Base-by-base conservation (phyloP, 2,329 filamentous ascomycete species). In the Aureobasidium sp. region DNA sequence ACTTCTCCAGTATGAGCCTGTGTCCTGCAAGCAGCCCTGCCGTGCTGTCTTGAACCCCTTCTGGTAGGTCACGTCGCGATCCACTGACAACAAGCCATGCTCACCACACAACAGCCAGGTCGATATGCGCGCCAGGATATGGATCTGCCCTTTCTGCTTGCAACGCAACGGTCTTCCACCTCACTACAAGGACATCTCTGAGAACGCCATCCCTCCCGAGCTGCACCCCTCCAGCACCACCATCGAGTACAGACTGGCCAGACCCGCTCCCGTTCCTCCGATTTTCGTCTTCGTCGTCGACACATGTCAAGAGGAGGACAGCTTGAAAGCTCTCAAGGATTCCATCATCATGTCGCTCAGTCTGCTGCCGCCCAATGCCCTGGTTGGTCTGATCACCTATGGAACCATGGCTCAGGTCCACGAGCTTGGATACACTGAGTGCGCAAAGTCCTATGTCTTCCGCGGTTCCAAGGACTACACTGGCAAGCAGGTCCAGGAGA, bases 401-500 rank as follows among this genome's bases (percentile, higher is more conserved):
- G 94, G 94, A 65, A 97, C 94, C 47, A 97, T 96, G 91, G 86
- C 91, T 36, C 92, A 97, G 84, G 91, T 99, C 20, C 94, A 99
- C 74, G 94, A 99, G 77, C 90, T 99, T 68, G 94, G 94, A 61
- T 99, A 99, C 73, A 92, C 90, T 61, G 94, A 97, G 77, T 99
- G 94, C 76, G 91, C 94, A 67, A 99, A 97, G 78, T 97, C 93
- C 6, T 99, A 97, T 71, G 94, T 99, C 46, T 99, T 99, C 82
- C 86, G 93, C 62, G 94, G 94, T 43, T 97, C 87, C 81, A 99
- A 97, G 80, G 94, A 99, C 71, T 99, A 99, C 75, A 84, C 87
- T n/a, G 90, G 92, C 60, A 97, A 97, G 79, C 92, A 97, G 74
- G 92, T 99, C n/a, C 93, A 97, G 76, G 94, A 99, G 72, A 99